Evolutionary conservation across 371 early-diverging fungal species (phyloP).

Genomic region (Mucor ambiguus): DNA sequence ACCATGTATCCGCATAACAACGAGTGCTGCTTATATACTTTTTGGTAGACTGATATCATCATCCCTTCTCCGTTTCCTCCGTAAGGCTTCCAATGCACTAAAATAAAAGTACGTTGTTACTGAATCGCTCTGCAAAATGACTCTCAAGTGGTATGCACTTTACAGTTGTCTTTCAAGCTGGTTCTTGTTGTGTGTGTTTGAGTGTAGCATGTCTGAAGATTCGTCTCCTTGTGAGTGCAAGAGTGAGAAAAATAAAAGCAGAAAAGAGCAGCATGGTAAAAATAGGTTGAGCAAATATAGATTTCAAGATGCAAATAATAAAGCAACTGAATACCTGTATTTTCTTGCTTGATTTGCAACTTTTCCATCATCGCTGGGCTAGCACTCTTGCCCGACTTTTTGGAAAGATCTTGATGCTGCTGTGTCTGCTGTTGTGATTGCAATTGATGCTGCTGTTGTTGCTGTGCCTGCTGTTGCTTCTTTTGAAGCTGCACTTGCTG

Average conservation of each 20-base stretch:
- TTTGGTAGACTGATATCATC: constrained; percentile 16
- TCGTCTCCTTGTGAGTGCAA: constrained; percentile 12
- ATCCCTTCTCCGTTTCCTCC: constrained; percentile 27
- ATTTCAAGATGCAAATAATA: constrained; percentile 2
- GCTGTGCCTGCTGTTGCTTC: not conserved
- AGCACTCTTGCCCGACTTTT: constrained; percentile 1
- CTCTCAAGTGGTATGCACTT: not conserved
- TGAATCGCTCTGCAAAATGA: not conserved
- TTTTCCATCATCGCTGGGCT: constrained; percentile 16
- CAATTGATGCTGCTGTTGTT: not conserved
- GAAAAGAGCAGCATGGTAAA: not conserved
- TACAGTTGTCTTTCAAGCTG: constrained; percentile 29
- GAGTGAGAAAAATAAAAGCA: not conserved
- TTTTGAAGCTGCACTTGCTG: constrained; percentile 2
- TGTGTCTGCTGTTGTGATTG: not conserved
- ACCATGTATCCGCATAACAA: not conserved
- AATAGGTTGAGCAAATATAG: constrained; percentile 7
- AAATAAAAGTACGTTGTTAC: not conserved
- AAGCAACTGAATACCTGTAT: constrained; percentile 5
- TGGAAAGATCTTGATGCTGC: not conserved
- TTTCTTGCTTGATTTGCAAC: constrained; percentile 17
- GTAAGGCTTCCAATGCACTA: constrained; percentile 27
- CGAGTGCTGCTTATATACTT: constrained; percentile 15
- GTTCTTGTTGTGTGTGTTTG: constrained; percentile 20
- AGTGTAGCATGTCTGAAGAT: constrained; percentile 20